Evolutionary conservation across 2,329 filamentous ascomycete genomes (phyloP), one percentile per base, ranked within the genome.

Genomic region (Volutella citrinella): DNA sequence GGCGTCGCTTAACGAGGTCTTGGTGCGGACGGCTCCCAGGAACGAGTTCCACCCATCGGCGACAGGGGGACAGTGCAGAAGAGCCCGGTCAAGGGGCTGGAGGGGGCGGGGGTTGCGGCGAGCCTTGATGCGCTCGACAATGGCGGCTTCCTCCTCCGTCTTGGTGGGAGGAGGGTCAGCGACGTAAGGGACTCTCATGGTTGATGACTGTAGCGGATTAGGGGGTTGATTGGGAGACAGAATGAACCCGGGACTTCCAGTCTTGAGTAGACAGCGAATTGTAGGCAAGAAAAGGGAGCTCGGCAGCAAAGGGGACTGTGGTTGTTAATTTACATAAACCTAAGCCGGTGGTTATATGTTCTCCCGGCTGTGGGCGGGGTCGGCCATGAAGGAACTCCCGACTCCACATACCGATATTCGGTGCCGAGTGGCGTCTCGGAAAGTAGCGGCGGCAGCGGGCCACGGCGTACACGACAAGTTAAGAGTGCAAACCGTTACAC

Each of bases 1-100:
- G 48, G 76, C 70, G 30, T 68, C 71, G 5, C 62, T 34, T 6
- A 82, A 51, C 5, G 52, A 56, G 16, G 76, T 75, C 44, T 64
- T 63, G 25, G 75, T 78, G 45, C 79, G 73, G 20, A 82, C 60
- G 17, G 78, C 77, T 39, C 80, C 81, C 10, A 86, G 70, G 57
- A 86, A 82, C 10, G 68, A 64, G 65, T 85, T 86, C 80, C 82
- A 86, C 32, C 86, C 86, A 61, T 87, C 81, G 12, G 86, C 85
- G 3, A 91, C 75, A 13, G 80, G 66, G 2, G 84, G 83, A 14
- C 81, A 76, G 65, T 91, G 86, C 10, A 91, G 72, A 2, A 91
- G 76, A 3, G 86, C 71, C 3, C 87, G 75, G 57, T 91, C 86
- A n/a, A 91, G 76, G 0, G 82, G 64, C 40, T 87, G 84, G 14